A percentile compares a stretch with the other conserved stretches of the same genome.
Conservation (phyloP, 371 early-diverging fungal genomes). For the Sporodiniella umbellata region DNA sequence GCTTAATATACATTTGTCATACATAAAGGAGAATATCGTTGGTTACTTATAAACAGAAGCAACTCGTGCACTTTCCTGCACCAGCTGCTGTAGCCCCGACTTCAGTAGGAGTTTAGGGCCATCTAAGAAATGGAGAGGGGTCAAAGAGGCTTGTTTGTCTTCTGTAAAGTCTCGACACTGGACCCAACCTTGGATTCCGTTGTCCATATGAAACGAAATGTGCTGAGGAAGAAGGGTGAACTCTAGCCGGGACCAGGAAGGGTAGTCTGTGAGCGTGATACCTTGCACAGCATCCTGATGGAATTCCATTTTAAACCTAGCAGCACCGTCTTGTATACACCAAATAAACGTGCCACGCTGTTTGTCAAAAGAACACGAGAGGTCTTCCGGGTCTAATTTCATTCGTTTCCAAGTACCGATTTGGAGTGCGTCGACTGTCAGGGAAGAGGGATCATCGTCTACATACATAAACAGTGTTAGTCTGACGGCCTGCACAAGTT, state of each 20-base stretch:
- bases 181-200: slow-evolving; percentile 43
- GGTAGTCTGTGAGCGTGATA: slow-evolving; percentile 41
- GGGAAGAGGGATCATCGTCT: background rate
- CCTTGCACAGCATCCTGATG: slow-evolving; percentile 50
- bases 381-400: slow-evolving; percentile 47
- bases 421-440: slow-evolving; percentile 45
- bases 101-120: slow-evolving; percentile 37
- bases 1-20: slow-evolving; percentile 3
- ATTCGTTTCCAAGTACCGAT: slow-evolving; percentile 82
- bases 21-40: background rate
- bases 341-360: slow-evolving; percentile 54
- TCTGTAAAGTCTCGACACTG: slow-evolving; percentile 80
- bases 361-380: slow-evolving; percentile 60
- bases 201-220: slow-evolving; percentile 62
- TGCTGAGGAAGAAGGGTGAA: slow-evolving; percentile 24
- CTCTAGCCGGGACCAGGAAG: slow-evolving; percentile 34
- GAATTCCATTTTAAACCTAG: slow-evolving; percentile 71
- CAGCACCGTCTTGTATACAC: slow-evolving; percentile 65
- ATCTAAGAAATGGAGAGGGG: slow-evolving; percentile 30
- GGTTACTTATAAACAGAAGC: slow-evolving; percentile 1
- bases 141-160: slow-evolving; percentile 56
- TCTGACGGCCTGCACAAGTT: too few relatives aligned
- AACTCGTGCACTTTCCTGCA: slow-evolving; percentile 6
- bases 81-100: slow-evolving; percentile 20
- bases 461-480: too few relatives aligned